These are phyloP conservation scores for Exophiala aquamarina DNA, from an alignment of 2,329 filamentous ascomycete genomes.

Conservation along the genomic window DNA sequence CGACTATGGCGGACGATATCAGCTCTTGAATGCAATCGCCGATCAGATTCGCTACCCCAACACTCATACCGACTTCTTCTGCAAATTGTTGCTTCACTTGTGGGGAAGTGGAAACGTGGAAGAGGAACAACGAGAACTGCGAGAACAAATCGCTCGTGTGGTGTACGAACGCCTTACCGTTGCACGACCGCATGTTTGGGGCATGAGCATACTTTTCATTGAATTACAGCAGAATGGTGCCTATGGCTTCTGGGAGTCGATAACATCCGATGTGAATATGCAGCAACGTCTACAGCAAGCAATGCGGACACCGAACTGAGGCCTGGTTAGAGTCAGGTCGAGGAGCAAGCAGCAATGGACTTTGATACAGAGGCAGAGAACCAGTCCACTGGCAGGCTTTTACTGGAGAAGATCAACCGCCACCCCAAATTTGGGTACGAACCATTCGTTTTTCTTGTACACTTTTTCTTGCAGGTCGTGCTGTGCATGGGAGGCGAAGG, in stretches of 20 bases:
- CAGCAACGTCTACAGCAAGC: constrained; percentile 26
- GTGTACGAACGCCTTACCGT: constrained; percentile 84
- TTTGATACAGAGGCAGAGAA: too few relatives aligned
- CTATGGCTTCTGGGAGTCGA: constrained; percentile 79
- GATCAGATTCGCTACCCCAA: constrained; percentile 93
- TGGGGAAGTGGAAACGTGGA: constrained; percentile 66
- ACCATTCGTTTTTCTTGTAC: constrained; percentile 22
- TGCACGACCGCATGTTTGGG: constrained; percentile 94
- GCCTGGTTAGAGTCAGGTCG: not conserved
- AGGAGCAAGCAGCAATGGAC: too few relatives aligned
- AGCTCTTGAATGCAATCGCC: constrained; percentile 77
- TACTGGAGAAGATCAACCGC: too few relatives aligned
- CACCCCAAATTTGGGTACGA: constrained; percentile 17
- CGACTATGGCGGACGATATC: constrained; percentile 76
- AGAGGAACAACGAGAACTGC: constrained; percentile 76
- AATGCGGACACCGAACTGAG: constrained; percentile 12
- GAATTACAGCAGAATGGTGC: constrained; percentile 90
- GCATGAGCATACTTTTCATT: constrained; percentile 80
- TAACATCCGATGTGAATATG: constrained; percentile 16
- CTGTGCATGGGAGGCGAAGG: constrained; percentile 5
- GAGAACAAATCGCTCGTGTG: constrained; percentile 86
- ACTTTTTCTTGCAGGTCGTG: constrained; percentile 13
- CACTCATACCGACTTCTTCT: constrained; percentile 89
- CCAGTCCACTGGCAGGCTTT: too few relatives aligned
- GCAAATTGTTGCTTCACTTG: constrained; percentile 76